Conservation (phyloP, 2,329 filamentous ascomycete genomes). For the Bipolaris victoriae region DNA sequence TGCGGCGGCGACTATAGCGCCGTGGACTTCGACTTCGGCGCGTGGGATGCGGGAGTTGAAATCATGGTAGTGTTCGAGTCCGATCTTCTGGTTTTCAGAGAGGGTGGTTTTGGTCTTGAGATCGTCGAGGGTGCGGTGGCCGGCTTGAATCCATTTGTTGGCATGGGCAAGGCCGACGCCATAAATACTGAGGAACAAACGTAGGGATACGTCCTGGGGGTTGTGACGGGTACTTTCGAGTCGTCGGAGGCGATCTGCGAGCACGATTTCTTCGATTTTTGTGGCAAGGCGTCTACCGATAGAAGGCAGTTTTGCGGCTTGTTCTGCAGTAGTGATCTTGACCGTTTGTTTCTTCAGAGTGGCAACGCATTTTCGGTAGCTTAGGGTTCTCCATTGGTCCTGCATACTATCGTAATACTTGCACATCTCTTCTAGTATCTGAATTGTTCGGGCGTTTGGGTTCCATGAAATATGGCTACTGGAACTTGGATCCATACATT, state of each 20-base stretch:
- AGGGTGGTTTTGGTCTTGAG: constrained; percentile 67
- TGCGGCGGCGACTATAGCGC: constrained; percentile 64
- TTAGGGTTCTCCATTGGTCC: constrained; percentile 76
- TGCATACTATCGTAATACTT: constrained; percentile 76
- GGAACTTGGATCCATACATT: constrained; percentile 65
- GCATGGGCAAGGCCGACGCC: constrained; percentile 75
- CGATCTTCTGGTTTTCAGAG: constrained; percentile 72
- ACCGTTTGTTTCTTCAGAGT: constrained; percentile 69
- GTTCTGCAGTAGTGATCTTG: constrained; percentile 70
- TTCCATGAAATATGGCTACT: constrained; percentile 56
- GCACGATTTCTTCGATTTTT: constrained; percentile 89
- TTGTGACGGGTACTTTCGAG: constrained; percentile 74
- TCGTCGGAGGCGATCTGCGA: constrained; percentile 72
- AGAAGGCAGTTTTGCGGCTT: constrained; percentile 70
- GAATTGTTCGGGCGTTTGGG: constrained; percentile 77
- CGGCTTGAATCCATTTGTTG: constrained; percentile 75
- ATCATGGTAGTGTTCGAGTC: constrained; percentile 80
- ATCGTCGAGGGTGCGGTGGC: constrained; percentile 76
- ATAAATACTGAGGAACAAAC: constrained; percentile 78
- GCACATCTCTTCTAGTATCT: constrained; percentile 77
- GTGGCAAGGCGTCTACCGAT: constrained; percentile 76
- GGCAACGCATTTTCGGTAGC: constrained; percentile 79
- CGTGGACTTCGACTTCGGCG: constrained; percentile 74
- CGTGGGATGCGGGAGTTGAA: constrained; percentile 80
- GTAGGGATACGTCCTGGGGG: constrained; percentile 67